phyloP scores from a whole-genome alignment of 305 asterid genomes.

The Fraxinus floribunda region DNA sequence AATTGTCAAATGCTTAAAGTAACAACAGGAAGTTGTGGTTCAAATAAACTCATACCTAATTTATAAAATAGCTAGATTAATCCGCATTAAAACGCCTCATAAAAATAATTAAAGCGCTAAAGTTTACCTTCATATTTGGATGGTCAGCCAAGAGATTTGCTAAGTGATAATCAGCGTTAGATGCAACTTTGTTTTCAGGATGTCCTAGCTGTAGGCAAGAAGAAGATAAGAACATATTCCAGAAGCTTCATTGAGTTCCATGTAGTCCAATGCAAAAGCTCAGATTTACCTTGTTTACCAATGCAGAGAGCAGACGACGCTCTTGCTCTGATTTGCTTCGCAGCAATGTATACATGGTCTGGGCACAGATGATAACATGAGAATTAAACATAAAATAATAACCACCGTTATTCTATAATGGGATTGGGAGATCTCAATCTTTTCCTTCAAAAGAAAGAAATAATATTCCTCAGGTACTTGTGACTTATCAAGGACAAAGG shows the following conservation, averaged over 20 bases:
- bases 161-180: conserved; percentile 90
- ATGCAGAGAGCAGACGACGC: conserved; percentile 72
- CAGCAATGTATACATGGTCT: conserved; percentile 71
- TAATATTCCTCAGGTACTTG: not conserved
- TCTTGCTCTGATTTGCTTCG: conserved; percentile 94
- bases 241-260: not conserved
- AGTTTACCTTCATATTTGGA: conserved; percentile 93
- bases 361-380: conserved; percentile 27
- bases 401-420: not conserved
- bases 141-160: conserved; percentile 84
- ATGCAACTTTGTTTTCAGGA: conserved; percentile 93
- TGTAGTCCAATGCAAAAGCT: conserved; percentile 11
- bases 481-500: not conserved
- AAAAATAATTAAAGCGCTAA: conserved; percentile 12
- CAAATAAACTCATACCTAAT: not conserved
- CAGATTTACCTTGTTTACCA: conserved; percentile 77
- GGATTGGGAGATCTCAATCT: conserved; percentile 1
- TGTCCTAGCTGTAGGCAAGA: conserved; percentile 74
- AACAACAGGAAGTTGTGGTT: not conserved
- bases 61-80: not conserved
- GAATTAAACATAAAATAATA: not conserved
- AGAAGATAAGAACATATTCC: conserved; percentile 16
- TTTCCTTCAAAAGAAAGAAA: conserved; percentile 6
- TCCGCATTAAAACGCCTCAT: not conserved
- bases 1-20: not conserved